These are phyloP conservation scores for Coemansia sp. DNA, from an alignment of 192 early-diverging fungal genomes.

Conservation along the genomic window DNA sequence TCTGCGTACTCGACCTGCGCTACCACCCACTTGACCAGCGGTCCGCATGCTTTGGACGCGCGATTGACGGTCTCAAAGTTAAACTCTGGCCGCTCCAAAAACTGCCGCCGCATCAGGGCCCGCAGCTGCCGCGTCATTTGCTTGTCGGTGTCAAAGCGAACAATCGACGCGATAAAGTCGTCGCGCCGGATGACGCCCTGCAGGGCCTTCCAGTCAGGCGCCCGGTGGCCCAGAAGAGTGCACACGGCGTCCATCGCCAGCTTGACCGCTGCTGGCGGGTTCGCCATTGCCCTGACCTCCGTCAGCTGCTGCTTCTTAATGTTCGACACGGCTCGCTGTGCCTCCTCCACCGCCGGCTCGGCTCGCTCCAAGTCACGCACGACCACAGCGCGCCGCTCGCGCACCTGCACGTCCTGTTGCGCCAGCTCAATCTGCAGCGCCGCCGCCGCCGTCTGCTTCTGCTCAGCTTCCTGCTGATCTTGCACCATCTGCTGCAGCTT, in stretches of 20 bases:
- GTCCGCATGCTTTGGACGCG: constrained; percentile 98
- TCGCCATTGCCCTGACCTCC: constrained; percentile 95
- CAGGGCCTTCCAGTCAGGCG: constrained; percentile 89
- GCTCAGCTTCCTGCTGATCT: constrained; percentile 93
- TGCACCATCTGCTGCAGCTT: constrained; percentile 94
- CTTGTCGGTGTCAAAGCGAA: constrained; percentile 89
- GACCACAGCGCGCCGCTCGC: constrained; percentile 75
- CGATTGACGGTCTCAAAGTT: constrained; percentile 96
- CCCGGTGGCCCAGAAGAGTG: constrained; percentile 81
- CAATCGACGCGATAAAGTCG: constrained; percentile 96
- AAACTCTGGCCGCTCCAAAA: constrained; percentile 80
- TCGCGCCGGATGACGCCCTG: constrained; percentile 88
- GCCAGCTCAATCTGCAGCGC: constrained; percentile 76
- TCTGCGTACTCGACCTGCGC: constrained; percentile 93
- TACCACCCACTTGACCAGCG: constrained; percentile 95
- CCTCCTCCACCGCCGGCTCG: constrained; percentile 95
- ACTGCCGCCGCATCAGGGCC: constrained; percentile 77
- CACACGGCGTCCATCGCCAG: constrained; percentile 98
- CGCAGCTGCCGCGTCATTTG: constrained; percentile 76
- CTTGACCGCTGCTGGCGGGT: constrained; percentile 95
- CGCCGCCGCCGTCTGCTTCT: constrained; percentile 78
- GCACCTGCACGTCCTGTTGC: constrained; percentile 71
- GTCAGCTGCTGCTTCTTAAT: constrained; percentile 97
- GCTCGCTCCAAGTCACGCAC: constrained; percentile 89
- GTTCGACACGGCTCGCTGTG: constrained; percentile 86